These are phyloP conservation scores for Huntiella bhutanensis DNA, from an alignment of 2,329 filamentous ascomycete genomes.

Conservation along the genomic window DNA sequence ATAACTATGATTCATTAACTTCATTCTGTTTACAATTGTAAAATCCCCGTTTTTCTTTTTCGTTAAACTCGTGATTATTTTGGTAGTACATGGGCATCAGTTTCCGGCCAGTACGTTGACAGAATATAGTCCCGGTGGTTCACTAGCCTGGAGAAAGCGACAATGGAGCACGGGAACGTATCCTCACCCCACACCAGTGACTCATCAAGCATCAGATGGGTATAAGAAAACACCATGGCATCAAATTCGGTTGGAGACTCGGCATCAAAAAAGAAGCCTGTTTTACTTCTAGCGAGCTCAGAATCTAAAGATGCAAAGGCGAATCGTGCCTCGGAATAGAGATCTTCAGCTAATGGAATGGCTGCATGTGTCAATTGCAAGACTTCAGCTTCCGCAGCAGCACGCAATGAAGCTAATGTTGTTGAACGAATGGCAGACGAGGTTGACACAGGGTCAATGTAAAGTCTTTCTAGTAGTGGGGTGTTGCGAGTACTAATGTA, in stretches of 20 bases:
- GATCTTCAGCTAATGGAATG: constrained; percentile 17
- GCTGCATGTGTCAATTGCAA: constrained; percentile 35
- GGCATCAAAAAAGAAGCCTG: constrained; percentile 31
- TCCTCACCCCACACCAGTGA: constrained; percentile 43
- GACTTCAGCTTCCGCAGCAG: constrained; percentile 58
- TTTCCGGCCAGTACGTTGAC: constrained; percentile 13
- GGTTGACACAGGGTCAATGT: constrained; percentile 44
- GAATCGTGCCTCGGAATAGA: constrained; percentile 26
- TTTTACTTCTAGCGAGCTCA: constrained; percentile 20
- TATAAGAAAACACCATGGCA: constrained; percentile 78
- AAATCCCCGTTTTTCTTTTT: neutral
- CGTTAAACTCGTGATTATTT: neutral
- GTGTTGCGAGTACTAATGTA: constrained; percentile 58
- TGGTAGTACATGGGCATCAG: neutral
- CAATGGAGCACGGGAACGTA: constrained; percentile 37
- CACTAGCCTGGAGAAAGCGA: constrained; percentile 41
- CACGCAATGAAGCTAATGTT: constrained; percentile 46
- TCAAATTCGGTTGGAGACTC: constrained; percentile 56
- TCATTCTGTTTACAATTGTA: neutral
- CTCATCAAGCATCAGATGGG: constrained; percentile 56
- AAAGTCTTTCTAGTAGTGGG: constrained; percentile 48
- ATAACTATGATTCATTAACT: neutral
- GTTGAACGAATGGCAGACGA: constrained; percentile 43
- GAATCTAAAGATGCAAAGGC: constrained; percentile 28
- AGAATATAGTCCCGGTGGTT: constrained; percentile 21